Percentiles rank a stretch among this genome's conserved stretches.
phyloP scores from a whole-genome alignment of 768 basidiomycete species.

The Lactifluus rugatus region DNA sequence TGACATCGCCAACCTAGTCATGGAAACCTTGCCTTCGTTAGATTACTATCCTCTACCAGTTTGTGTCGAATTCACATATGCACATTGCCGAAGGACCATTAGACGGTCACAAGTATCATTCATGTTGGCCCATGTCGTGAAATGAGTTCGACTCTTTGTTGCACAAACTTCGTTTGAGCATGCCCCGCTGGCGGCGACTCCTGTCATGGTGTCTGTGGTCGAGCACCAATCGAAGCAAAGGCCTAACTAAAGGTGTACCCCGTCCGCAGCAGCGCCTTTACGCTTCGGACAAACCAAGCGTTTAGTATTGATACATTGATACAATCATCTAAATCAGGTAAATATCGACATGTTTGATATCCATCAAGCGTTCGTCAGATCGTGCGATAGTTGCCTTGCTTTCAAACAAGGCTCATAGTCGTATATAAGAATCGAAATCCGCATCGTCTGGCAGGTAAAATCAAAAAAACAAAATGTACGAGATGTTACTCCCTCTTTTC shows the following conservation, averaged over 20 bases:
- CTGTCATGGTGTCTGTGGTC: no score
- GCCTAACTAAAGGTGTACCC: background rate
- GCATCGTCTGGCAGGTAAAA: background rate
- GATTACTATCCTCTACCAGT: no score
- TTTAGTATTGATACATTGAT: slow-evolving; percentile 14
- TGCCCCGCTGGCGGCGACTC: no score
- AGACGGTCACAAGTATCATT: no score
- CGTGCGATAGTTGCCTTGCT: background rate
- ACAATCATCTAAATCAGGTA: slow-evolving; percentile 5
- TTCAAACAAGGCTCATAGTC: slow-evolving; percentile 5
- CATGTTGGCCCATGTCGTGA: no score
- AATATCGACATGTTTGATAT: slow-evolving; percentile 10
- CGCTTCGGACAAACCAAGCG: background rate
- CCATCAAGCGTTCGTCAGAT: slow-evolving; percentile 7
- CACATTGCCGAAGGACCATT: no score
- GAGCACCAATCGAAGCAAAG: background rate
- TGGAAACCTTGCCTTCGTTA: no score
- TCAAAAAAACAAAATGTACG: background rate
- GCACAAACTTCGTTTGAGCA: no score
- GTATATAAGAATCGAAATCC: background rate
- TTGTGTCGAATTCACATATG: no score
- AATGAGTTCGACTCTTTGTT: no score
- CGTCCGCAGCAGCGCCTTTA: background rate
- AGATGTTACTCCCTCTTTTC: background rate
- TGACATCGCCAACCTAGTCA: no score